These are phyloP conservation scores for Colletotrichum lindemuthianum DNA, from an alignment of 2,329 filamentous ascomycete genomes.

Conservation along the genomic window DNA sequence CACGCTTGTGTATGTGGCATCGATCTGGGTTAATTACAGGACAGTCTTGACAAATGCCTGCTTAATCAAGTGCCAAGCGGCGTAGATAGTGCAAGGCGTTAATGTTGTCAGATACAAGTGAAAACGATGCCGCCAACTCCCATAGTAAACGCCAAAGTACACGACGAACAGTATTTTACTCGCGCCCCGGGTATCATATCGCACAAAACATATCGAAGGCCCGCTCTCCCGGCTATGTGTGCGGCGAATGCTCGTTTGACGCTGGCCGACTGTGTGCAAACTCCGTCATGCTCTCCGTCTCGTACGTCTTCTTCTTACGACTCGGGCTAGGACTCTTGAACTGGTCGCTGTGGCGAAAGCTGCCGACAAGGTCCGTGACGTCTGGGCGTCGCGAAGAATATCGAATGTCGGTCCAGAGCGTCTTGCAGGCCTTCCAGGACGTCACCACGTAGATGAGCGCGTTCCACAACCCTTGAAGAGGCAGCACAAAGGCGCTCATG, in stretches of 20 bases:
- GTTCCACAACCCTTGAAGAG: slow-evolving; percentile 88
- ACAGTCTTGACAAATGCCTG: no score
- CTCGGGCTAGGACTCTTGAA: slow-evolving; percentile 46
- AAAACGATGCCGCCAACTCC: no score
- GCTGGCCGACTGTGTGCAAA: slow-evolving; percentile 52
- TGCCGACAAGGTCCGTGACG: slow-evolving; percentile 48
- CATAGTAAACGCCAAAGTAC: not conserved
- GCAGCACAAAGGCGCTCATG: slow-evolving; percentile 78
- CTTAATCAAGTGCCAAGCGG: no score
- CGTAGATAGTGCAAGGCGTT: no score
- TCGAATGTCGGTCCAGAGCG: slow-evolving; percentile 52
- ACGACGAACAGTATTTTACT: not conserved
- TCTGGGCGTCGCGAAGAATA: slow-evolving; percentile 40
- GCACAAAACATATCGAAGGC: slow-evolving; percentile 7
- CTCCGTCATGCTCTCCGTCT: slow-evolving; percentile 63
- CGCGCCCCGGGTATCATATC: slow-evolving; percentile 18
- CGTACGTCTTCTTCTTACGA: slow-evolving; percentile 47
- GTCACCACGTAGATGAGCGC: slow-evolving; percentile 79
- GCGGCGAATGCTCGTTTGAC: slow-evolving; percentile 45
- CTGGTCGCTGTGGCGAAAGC: slow-evolving; percentile 40
- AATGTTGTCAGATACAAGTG: no score
- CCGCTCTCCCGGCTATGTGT: not conserved
- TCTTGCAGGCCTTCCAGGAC: slow-evolving; percentile 71
- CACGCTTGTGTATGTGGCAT: not conserved
- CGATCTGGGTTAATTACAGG: no score